Percentiles rank a stretch among this genome's conserved stretches.
Evolutionary conservation across 2,329 filamentous ascomycete species (phyloP).

Genomic region (Talaromyces islandicus): DNA sequence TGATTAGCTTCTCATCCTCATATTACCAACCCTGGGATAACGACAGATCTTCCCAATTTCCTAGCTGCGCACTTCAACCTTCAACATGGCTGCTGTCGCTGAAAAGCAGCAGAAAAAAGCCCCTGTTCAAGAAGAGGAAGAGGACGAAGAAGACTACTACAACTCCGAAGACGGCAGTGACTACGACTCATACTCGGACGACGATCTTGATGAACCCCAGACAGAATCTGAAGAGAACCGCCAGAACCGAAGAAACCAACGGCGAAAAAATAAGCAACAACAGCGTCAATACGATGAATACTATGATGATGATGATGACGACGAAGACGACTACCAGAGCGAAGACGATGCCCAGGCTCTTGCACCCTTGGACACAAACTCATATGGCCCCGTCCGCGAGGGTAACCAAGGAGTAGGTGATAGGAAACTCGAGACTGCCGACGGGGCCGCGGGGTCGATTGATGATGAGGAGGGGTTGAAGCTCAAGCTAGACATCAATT

Average conservation of each 20-base stretch:
- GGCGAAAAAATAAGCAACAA: constrained; percentile 1
- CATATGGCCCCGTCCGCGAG: not conserved
- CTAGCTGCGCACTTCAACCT: not conserved
- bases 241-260: not conserved
- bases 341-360: constrained; percentile 3
- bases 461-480: constrained; percentile 29
- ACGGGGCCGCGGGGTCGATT: constrained; percentile 2
- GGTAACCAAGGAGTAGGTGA: not conserved
- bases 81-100: constrained; percentile 4
- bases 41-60: not conserved
- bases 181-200: constrained; percentile 10
- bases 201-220: constrained; percentile 7
- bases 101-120: constrained; percentile 3
- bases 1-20: not conserved
- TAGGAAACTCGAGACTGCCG: constrained; percentile 2
- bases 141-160: constrained; percentile 3
- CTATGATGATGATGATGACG: not conserved
- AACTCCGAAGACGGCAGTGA: constrained; percentile 8
- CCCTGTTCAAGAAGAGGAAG: not conserved
- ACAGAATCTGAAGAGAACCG: constrained; percentile 7
- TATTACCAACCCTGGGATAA: not conserved
- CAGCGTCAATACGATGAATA: not conserved
- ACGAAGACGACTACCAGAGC: constrained; percentile 4
- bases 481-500: constrained; percentile 50
- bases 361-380: not conserved